Evolutionary conservation across 805 yeast species (phyloP), one percentile per base, ranked within the genome.

Genomic region (Cyberlindnera mississippiensis): DNA sequence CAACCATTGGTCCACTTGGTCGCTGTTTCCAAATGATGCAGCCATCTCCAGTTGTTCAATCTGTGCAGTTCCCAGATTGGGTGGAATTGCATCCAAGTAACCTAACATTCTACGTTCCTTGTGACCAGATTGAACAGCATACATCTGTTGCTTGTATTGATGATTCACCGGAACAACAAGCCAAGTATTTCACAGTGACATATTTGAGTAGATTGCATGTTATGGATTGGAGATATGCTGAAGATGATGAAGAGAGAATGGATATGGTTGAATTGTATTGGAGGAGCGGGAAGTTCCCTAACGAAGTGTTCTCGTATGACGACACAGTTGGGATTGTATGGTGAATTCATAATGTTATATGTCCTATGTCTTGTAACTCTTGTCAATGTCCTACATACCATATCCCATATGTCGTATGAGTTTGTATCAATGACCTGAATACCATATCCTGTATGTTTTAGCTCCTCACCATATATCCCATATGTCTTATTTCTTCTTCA

Each of bases 221-320:
- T 14, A 33, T 19, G 35, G 35, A 33, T 19, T 33, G 35, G 35
- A 33, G 28, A 19, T 13, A 14, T 11, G 28, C 35, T 10, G 19
- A 18, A 6, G 28, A 19, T 3, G 9, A 12, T n/a, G 7, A 19
- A 13, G 35, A 33, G 12, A 9, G 12, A 12, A 20, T 33, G 35
- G 17, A 10, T 4, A 13, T 20, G 3, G 28, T 33, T 11, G 17
- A 33, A 4, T 11, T 7, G 4, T 33, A 33, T 15, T 33, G 35
- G 35, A 12, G 20, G 10, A 33, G 16, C n/a, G 35, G 35, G 4
- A 12, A 10, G 16, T 20, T 33, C 16, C 24, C 24, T 20, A 6
- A 20, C 9, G 24, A 20, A 9, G 9, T 20, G n/a, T n/a, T n/a
- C n/a, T n/a, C n/a, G n/a, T n/a, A n/a, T n/a, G n/a, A n/a, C n/a